Conservation (phyloP, 2,329 filamentous ascomycete genomes). For the Achaetomium macrosporum region DNA sequence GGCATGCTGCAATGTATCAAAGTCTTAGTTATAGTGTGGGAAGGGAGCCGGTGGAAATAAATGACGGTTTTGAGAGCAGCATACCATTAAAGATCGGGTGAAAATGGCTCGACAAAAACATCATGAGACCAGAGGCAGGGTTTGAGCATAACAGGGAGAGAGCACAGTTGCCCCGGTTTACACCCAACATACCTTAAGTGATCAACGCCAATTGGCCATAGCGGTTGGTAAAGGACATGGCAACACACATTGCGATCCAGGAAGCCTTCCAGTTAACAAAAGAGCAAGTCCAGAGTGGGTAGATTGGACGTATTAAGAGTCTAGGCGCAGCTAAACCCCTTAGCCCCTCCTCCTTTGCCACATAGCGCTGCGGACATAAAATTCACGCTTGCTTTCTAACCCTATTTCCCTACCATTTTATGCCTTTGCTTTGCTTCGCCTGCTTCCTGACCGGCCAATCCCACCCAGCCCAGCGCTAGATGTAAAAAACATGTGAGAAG, state of each 20-base stretch:
- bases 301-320: conserved; percentile 2
- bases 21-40: background rate
- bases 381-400: background rate
- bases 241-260: background rate
- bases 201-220: no score
- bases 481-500: conserved; percentile 9
- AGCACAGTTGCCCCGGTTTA: no score
- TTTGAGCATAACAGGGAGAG: no score
- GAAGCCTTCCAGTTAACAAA: conserved; percentile 2
- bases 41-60: no score
- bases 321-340: background rate
- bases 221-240: background rate
- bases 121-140: no score
- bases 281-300: background rate
- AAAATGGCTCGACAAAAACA: no score
- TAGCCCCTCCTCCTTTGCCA: background rate
- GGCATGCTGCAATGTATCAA: background rate
- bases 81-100: no score
- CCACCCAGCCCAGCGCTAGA: conserved; percentile 6
- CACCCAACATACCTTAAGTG: no score
- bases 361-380: background rate
- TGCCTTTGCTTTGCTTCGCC: background rate
- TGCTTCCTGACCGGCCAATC: background rate
- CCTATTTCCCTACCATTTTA: background rate
- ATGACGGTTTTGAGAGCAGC: no score